Base-by-base conservation (phyloP, 2,329 filamentous ascomycete genomes). In the Penicillium sp. region DNA sequence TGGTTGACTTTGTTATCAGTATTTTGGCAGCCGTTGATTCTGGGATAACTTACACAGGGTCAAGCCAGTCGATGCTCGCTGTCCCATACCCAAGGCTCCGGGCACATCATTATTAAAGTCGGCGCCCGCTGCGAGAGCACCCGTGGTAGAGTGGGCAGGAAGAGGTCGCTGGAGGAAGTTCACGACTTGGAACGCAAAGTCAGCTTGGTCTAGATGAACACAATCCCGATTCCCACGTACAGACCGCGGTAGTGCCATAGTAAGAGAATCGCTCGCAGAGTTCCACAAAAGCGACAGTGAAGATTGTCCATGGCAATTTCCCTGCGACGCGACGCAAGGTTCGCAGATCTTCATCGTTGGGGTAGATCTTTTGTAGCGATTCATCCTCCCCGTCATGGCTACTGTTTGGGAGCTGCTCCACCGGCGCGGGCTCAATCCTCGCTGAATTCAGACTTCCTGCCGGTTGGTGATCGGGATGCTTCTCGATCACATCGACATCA, bases 211-310 rank as follows among this genome's bases (percentile, higher is more conserved):
- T 5, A 7, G 4, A 33, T 14, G n/a, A 21, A 9, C 2, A 11
- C 3, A 3, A 21, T 25, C 19, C 11, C 9, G 9, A 13, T 18
- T 4, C 3, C 11, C 4, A 71, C 72, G 50, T 72, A 77, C 83
- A 86, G 19, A 86, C 72, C 20, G 82, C 75, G 29, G 79, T 76
- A 4, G 81, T 82, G 39, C 84, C 85, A 57, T 88, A 87, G 76
- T 87, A 89, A 10, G 81, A 84, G 67, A 86, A 87, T 33, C 84
- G 81, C 68, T 89, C 85, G 68, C 81, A 86, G 41, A 87, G 69
- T 65, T 89, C 85, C 43, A 85, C 79, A 47, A 87, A 80, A 33
- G 82, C 83, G 43, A 89, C 78, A 17, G 80, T 81, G 67, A 80
- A 88, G 42, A 83, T 77, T 39, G 74, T 69, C 75, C 76, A 81